Conservation (phyloP, 2,329 filamentous ascomycete genomes). For the Pseudodiploospora longispora region DNA sequence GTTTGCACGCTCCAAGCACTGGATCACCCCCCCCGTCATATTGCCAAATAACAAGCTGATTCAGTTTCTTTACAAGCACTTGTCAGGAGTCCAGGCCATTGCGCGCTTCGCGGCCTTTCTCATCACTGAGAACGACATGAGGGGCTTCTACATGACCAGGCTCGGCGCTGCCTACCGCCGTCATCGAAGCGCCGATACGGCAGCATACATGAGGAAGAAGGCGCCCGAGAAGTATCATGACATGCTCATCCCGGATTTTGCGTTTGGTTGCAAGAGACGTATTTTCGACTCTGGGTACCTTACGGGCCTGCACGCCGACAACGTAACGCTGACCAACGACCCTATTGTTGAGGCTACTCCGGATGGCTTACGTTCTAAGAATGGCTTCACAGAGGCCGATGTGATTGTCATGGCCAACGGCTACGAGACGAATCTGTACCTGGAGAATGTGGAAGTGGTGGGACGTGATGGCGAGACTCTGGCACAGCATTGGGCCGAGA, state of each 20-base stretch:
- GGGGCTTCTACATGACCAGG: conserved; percentile 32
- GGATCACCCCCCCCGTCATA: conserved; percentile 29
- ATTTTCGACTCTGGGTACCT: conserved; percentile 53
- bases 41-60: conserved; percentile 9
- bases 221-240: conserved; percentile 54
- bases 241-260: conserved; percentile 53
- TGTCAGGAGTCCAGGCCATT: conserved; percentile 38
- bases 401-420: conserved; percentile 55
- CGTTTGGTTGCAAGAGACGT: conserved; percentile 55
- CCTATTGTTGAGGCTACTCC: conserved; percentile 39
- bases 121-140: conserved; percentile 23
- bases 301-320: conserved; percentile 39
- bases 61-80: conserved; percentile 29
- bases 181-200: conserved; percentile 27
- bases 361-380: conserved; percentile 26
- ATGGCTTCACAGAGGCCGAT: conserved; percentile 43
- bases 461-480: conserved; percentile 43
- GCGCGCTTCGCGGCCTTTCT: conserved; percentile 35
- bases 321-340: conserved; percentile 38
- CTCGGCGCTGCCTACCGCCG: conserved; percentile 26
- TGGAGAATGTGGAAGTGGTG: conserved; percentile 43
- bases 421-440: conserved; percentile 47
- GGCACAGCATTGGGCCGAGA: conserved; percentile 46
- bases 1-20: conserved; percentile 34
- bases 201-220: conserved; percentile 31